phyloP scores from a whole-genome alignment of 1,139 yeast species.

The Pichia sp. region DNA sequence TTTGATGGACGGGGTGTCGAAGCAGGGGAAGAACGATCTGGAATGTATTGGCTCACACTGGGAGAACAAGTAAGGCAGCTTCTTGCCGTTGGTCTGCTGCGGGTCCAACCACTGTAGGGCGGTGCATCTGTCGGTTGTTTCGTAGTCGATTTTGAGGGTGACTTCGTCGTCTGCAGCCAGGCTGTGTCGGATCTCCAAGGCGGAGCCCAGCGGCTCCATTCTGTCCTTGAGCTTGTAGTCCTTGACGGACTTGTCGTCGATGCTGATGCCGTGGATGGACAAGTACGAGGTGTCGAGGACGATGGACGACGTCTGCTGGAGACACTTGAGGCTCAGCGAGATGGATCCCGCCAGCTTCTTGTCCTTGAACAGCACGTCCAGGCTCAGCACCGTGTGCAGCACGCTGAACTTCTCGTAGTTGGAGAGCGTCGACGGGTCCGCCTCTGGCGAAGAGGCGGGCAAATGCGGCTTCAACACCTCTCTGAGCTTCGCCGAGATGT shows the following conservation, averaged over 20 bases:
- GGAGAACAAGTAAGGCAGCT: slow-evolving; percentile 73
- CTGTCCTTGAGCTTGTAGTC: slow-evolving; percentile 43
- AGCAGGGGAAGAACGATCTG: slow-evolving; percentile 81
- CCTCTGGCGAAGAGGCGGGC: slow-evolving; percentile 51
- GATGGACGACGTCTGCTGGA: slow-evolving; percentile 34
- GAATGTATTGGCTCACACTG: slow-evolving; percentile 93
- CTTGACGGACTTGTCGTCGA: slow-evolving; percentile 38
- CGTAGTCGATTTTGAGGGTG: slow-evolving; percentile 45
- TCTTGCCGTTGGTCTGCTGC: slow-evolving; percentile 70
- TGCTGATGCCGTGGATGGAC: slow-evolving; percentile 41
- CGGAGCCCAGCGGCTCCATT: slow-evolving; percentile 64
- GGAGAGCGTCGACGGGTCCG: slow-evolving; percentile 73
- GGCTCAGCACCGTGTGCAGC: slow-evolving; percentile 46
- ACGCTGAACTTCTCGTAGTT: slow-evolving; percentile 58
- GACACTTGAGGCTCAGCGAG: slow-evolving; percentile 39
- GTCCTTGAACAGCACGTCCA: slow-evolving; percentile 53
- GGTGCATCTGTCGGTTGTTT: slow-evolving; percentile 72
- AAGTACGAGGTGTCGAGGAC: slow-evolving; percentile 69
- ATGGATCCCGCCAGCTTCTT: slow-evolving; percentile 55
- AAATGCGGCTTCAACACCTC: slow-evolving; percentile 30
- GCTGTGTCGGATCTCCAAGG: slow-evolving; percentile 41
- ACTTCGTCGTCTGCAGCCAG: slow-evolving; percentile 22
- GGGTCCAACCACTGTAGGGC: slow-evolving; percentile 83
- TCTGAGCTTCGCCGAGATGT: slow-evolving; percentile 26
- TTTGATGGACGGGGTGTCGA: slow-evolving; percentile 86